These are phyloP conservation scores for Eimeria nieschulzi DNA, from an alignment of 169 alveolate genomes.

Conservation along the genomic window DNA sequence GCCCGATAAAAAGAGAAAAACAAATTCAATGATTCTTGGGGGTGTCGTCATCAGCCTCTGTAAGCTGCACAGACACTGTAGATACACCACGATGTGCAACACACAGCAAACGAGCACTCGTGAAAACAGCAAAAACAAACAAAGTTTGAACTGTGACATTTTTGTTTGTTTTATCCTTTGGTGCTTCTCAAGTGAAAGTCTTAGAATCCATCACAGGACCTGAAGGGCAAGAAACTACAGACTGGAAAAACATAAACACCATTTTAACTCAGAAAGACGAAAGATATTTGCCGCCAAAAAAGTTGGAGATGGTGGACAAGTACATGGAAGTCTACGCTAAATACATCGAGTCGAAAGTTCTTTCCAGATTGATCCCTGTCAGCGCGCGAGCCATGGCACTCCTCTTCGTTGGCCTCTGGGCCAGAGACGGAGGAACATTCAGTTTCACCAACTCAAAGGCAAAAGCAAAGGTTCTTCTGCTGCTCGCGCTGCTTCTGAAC, in stretches of 20 bases:
- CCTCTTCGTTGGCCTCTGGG: slow-evolving; percentile 23
- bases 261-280: neutral
- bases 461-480: slow-evolving; percentile 6
- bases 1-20: neutral
- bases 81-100: too few species aligned
- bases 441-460: neutral
- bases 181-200: neutral
- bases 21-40: neutral
- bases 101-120: neutral
- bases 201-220: slow-evolving; percentile 27
- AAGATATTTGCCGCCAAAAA: neutral
- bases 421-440: neutral
- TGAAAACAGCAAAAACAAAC: neutral
- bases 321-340: neutral
- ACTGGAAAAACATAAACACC: neutral
- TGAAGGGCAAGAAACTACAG: neutral
- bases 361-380: neutral
- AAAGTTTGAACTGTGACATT: neutral
- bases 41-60: neutral
- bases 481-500: slow-evolving; percentile 2
- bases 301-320: neutral
- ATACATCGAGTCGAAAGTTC: neutral
- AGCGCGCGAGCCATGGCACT: neutral
- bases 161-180: neutral
- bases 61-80: neutral